phyloP scores from a whole-genome alignment of 1,284 basidiomycete genomes.

The Ustilago xerochloae region DNA sequence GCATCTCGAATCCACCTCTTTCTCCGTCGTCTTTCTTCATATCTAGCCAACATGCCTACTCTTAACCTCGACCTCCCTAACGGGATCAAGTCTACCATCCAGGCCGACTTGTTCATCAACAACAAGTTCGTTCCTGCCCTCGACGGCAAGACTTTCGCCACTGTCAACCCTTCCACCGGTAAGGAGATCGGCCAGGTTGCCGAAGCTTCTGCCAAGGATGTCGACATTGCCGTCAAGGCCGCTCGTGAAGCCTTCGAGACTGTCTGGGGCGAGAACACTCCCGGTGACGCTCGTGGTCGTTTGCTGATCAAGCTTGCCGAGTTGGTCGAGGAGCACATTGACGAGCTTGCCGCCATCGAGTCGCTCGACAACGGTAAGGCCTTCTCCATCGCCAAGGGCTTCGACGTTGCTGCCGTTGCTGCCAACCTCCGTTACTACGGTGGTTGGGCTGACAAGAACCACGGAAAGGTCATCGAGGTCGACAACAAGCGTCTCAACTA shows the following conservation, averaged over 20 bases:
- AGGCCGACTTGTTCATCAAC: slow-evolving; percentile 64
- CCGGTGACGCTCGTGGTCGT: slow-evolving; percentile 76
- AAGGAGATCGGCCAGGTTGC: slow-evolving; percentile 64
- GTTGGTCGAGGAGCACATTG: slow-evolving; percentile 78
- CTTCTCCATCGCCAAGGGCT: slow-evolving; percentile 75
- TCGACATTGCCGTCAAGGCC: slow-evolving; percentile 62
- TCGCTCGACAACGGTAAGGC: slow-evolving; percentile 82
- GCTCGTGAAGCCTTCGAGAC: slow-evolving; percentile 60
- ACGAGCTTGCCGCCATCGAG: slow-evolving; percentile 73
- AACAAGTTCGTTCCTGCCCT: slow-evolving; percentile 61
- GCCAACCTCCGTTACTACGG: slow-evolving; percentile 76
- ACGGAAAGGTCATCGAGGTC: slow-evolving; percentile 83
- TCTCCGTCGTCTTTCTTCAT: neutral
- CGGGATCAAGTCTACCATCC: slow-evolving; percentile 56
- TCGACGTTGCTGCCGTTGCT: slow-evolving; percentile 79
- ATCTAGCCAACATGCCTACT: slow-evolving; percentile 41
- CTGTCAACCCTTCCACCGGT: slow-evolving; percentile 62
- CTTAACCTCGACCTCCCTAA: slow-evolving; percentile 66
- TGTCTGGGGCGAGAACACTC: slow-evolving; percentile 68
- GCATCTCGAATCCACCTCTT: neutral
- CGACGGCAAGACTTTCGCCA: slow-evolving; percentile 63
- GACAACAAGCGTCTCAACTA: slow-evolving; percentile 76
- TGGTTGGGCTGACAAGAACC: slow-evolving; percentile 79
- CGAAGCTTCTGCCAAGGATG: slow-evolving; percentile 63
- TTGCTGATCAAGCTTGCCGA: slow-evolving; percentile 77